Percentiles rank a stretch among this genome's conserved stretches.
Conservation (phyloP, 257 asterid genomes). For the Solanum bulbocastanum region DNA sequence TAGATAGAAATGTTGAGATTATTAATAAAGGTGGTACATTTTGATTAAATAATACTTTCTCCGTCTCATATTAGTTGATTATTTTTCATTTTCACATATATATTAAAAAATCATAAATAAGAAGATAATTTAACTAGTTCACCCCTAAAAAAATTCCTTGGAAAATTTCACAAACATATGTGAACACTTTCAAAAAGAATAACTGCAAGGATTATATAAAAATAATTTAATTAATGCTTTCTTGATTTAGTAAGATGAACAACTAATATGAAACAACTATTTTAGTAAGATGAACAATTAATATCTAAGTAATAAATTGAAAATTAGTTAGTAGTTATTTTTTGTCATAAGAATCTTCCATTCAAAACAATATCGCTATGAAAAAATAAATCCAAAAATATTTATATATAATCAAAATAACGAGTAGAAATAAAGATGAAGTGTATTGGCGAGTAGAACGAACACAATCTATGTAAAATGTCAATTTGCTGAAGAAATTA, state of each 20-base stretch:
- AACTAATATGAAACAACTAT: too few relatives aligned
- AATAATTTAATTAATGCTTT: too few relatives aligned
- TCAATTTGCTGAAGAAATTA: not conserved
- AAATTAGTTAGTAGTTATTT: not conserved
- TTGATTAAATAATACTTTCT: not conserved
- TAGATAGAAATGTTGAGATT: not conserved
- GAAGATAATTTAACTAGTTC: not conserved
- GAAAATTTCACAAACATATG: too few relatives aligned
- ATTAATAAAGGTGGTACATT: not conserved
- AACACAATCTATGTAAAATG: not conserved
- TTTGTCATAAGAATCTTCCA: not conserved
- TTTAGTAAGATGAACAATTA: not conserved
- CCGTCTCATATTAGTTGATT: not conserved
- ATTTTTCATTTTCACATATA: too few relatives aligned
- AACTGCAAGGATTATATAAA: not conserved
- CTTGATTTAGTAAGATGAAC: not conserved
- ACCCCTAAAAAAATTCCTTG: not conserved
- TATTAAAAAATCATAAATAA: too few relatives aligned
- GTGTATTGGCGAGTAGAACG: not conserved
- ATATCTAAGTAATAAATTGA: not conserved
- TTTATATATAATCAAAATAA: too few relatives aligned
- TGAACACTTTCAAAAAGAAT: too few relatives aligned
- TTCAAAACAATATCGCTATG: not conserved
- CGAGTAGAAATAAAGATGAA: not conserved
- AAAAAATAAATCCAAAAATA: too few relatives aligned